A percentile compares a stretch with the other conserved stretches of the same genome.
phyloP scores from a whole-genome alignment of 371 early-diverging fungal genomes.

The Lichtheimia ramosa region DNA sequence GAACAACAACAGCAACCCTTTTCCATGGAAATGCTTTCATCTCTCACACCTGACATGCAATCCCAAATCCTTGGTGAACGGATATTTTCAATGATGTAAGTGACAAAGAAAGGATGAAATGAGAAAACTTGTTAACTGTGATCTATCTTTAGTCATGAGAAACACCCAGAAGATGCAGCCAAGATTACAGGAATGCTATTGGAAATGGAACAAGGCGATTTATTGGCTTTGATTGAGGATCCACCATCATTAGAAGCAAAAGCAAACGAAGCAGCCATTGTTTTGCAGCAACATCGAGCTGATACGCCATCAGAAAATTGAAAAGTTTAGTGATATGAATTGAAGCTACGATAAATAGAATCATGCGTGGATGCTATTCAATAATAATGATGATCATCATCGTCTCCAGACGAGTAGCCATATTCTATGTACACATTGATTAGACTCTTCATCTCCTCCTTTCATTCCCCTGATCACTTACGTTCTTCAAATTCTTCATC shows the following conservation, averaged over 20 bases:
- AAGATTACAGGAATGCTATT: constrained; percentile 98
- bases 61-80: constrained; percentile 94
- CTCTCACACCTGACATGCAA: constrained; percentile 78
- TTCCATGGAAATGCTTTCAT: constrained; percentile 76
- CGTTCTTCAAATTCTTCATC: constrained; percentile 49
- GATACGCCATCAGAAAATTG: neutral
- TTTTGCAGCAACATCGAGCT: constrained; percentile 23
- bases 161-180: constrained; percentile 77
- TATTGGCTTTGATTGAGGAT: constrained; percentile 83
- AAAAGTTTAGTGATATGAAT: neutral
- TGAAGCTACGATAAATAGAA: neutral
- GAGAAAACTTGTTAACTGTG: too few species aligned
- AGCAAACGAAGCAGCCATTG: constrained; percentile 28
- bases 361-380: neutral
- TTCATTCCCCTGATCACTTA: constrained; percentile 17
- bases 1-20: constrained; percentile 21
- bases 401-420: constrained; percentile 9
- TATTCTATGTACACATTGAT: neutral
- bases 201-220: constrained; percentile 92
- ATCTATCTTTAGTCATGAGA: constrained; percentile 24
- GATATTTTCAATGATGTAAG: constrained; percentile 79
- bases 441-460: too few species aligned
- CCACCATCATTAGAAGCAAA: constrained; percentile 58
- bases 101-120: neutral
- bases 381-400: constrained; percentile 3